Evolutionary conservation across 108 stramenopile genomes (phyloP), one percentile per base, ranked within the genome.

Genomic region (Cyclotella choctawhatcheeana): DNA sequence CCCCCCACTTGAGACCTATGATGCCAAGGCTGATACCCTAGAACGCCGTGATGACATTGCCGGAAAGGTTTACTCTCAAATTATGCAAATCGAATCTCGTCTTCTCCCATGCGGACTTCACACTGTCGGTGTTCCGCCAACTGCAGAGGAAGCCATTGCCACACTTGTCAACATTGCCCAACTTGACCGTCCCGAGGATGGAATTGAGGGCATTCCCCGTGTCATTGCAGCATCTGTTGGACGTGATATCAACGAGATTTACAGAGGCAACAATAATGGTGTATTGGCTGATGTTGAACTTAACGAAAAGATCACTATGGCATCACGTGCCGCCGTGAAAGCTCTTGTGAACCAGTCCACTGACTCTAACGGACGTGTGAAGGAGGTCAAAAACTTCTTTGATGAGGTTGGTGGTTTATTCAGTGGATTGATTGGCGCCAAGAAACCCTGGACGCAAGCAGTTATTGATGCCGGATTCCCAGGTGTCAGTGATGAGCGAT

Each of bases 31-130:
- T 22, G 90, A 95, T 70, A 90, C 86, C 45, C 27, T 79, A n/a
- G 97, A 97, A 56, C 76, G 82, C 48, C 89, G 96, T 70, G 93
- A 95, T 55, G 83, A 85, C 20, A 90, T 96, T 71, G 89, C 89
- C 44, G 96, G 96, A 63, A 70, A 86, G 69, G 91, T 97, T 27
- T 97, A 97, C 80, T 64, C 89, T 17, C 89, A 94, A 50, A 95
- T 98, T 69, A 98, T 98, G 97, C 96, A 98, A 71, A 98, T 98
- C 67, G 97, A 98, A 78, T 88, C 87, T 56, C 96, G 97, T 64
- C 89, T 98, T n/a, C 87, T 97, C 20, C 97, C 97, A 17, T 97
- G 96, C 67, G 97, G 97, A 29, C 86, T 97, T 33, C 97, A 97
- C 82, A 97, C 97, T 34, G 95, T 97, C 37, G 97, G 97, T 56